A percentile compares a stretch with the other conserved stretches of the same genome.
These are phyloP conservation scores for Cercophora newfieldiana DNA, from an alignment of 495 filamentous ascomycete genomes.

Conservation along the genomic window DNA sequence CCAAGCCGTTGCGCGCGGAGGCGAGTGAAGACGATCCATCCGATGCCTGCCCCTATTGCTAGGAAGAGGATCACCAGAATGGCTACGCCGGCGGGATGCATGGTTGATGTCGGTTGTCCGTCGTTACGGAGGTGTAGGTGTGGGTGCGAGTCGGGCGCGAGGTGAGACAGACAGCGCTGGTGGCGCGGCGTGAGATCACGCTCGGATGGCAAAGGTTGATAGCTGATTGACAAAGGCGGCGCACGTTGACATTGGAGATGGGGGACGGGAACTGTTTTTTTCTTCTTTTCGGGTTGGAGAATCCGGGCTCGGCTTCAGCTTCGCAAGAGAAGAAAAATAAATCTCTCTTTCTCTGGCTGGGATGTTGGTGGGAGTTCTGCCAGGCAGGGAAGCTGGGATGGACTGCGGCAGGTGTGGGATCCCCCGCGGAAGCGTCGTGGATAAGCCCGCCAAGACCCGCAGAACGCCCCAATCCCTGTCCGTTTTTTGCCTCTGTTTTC, in stretches of 20 bases:
- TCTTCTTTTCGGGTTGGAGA: background rate
- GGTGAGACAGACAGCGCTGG: background rate
- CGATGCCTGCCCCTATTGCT: conserved; percentile 43
- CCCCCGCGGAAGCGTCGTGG: background rate
- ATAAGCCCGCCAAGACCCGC: background rate
- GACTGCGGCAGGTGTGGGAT: background rate
- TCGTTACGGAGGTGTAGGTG: background rate
- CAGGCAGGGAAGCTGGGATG: background rate
- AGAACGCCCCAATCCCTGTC: background rate
- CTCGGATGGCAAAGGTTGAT: background rate
- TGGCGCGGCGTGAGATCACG: background rate
- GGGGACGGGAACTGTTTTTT: background rate
- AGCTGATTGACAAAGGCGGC: background rate
- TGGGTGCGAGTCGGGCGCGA: background rate
- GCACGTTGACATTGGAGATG: background rate
- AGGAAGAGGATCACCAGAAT: conserved; percentile 54
- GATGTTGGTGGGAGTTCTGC: background rate
- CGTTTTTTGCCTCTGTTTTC: background rate
- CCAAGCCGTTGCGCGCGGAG: conserved; percentile 62
- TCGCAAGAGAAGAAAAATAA: background rate
- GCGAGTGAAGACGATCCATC: conserved; percentile 58
- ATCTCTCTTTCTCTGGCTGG: background rate
- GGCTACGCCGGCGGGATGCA: conserved; percentile 47
- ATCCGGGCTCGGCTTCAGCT: too few relatives aligned
- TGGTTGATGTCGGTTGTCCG: conserved; percentile 25